Percentiles rank a stretch among this genome's conserved stretches.
Conservation (phyloP, 2,329 filamentous ascomycete species). For the Phoma sp. region DNA sequence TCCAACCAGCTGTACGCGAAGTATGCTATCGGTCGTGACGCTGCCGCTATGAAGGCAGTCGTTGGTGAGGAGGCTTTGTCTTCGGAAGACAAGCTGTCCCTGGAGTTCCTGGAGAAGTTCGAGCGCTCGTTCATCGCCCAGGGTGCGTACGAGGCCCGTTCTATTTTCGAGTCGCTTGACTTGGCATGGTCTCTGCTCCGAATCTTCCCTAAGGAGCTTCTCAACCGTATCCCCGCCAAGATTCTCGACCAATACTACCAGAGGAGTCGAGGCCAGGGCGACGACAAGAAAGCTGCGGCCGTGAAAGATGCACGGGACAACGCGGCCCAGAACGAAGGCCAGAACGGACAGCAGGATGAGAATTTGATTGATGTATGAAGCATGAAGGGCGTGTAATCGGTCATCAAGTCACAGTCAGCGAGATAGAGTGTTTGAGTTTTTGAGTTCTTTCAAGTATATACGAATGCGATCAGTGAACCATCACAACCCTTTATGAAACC, state of each 20-base stretch:
- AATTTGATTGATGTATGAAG: slow-evolving; percentile 49
- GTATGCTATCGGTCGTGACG: slow-evolving; percentile 98
- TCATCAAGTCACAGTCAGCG: slow-evolving; percentile 19
- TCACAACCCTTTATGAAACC: neutral
- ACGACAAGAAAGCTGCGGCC: slow-evolving; percentile 50
- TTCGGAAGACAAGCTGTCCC: slow-evolving; percentile 93
- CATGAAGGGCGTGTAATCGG: neutral
- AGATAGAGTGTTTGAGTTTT: slow-evolving; percentile 12
- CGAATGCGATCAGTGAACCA: neutral
- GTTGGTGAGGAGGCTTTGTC: slow-evolving; percentile 97
- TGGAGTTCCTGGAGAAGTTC: slow-evolving; percentile 99
- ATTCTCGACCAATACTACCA: slow-evolving; percentile 60
- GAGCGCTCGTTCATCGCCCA: slow-evolving; percentile 94
- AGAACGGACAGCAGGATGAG: slow-evolving; percentile 38
- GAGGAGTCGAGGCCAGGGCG: slow-evolving; percentile 48
- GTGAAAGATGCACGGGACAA: slow-evolving; percentile 53
- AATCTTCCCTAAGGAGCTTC: slow-evolving; percentile 96
- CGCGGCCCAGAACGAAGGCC: slow-evolving; percentile 31
- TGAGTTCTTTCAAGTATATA: slow-evolving; percentile 32
- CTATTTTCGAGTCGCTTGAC: slow-evolving; percentile 92
- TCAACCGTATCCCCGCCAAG: slow-evolving; percentile 77
- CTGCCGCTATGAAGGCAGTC: slow-evolving; percentile 98
- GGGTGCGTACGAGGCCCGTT: slow-evolving; percentile 88
- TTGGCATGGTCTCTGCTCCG: slow-evolving; percentile 94
- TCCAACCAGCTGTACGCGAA: slow-evolving; percentile 99